Percentiles rank a stretch among this genome's conserved stretches.
Conservation (phyloP, 805 yeast genomes). For the Candida anglica region DNA sequence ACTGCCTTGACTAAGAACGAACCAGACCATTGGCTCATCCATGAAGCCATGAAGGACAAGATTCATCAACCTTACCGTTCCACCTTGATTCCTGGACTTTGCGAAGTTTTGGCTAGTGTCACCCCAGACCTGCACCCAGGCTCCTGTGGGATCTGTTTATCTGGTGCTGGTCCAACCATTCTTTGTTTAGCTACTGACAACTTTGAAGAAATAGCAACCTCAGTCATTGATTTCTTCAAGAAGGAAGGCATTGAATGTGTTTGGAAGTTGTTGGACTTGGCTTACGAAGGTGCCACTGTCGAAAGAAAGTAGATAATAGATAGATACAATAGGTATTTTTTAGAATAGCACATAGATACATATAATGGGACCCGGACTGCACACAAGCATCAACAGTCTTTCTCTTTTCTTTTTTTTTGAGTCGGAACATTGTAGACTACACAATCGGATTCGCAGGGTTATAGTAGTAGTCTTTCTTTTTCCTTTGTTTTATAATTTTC, state of each 20-base stretch:
- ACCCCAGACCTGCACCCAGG: conserved; percentile 84
- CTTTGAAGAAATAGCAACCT: conserved; percentile 77
- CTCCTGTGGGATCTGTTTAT: conserved; percentile 85
- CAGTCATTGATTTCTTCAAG: conserved; percentile 66
- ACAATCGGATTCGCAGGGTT: too few relatives aligned
- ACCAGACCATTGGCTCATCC: conserved; percentile 79
- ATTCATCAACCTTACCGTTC: conserved; percentile 97
- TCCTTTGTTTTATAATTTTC: too few relatives aligned
- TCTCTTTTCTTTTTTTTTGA: too few relatives aligned
- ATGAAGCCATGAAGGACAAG: conserved; percentile 94
- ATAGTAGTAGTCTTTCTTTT: too few relatives aligned
- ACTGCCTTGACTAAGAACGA: conserved; percentile 84
- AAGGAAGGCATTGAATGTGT: conserved; percentile 64
- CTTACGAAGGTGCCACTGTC: conserved; percentile 81
- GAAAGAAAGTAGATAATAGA: conserved; percentile 7
- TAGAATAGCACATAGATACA: too few relatives aligned
- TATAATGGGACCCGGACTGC: too few relatives aligned
- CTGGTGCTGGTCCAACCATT: conserved; percentile 98
- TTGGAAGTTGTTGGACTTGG: conserved; percentile 84
- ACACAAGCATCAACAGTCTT: too few relatives aligned
- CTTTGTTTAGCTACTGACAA: conserved; percentile 88
- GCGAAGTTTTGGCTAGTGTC: conserved; percentile 72
- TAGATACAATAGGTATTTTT: background rate
- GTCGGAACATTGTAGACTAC: too few relatives aligned
- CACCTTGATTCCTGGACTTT: conserved; percentile 84